A percentile compares a stretch with the other conserved stretches of the same genome.
Evolutionary conservation across 2,329 filamentous ascomycete genomes (phyloP).

Genomic region (Trichoderma sp.): DNA sequence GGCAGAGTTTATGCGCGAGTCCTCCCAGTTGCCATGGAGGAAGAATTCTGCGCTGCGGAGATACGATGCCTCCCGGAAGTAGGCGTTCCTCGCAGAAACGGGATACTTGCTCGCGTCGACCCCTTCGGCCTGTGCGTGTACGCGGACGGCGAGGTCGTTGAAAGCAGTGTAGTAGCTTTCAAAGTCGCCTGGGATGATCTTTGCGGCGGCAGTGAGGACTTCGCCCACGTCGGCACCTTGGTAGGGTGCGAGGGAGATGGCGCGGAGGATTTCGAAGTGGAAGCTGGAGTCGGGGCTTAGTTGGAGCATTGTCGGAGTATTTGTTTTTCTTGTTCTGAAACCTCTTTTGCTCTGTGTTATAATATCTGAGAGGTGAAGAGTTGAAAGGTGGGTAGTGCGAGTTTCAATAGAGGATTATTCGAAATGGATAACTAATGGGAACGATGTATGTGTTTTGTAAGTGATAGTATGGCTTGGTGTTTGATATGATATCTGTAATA

Average conservation of each 20-base stretch:
- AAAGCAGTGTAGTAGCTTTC: slow-evolving; percentile 33
- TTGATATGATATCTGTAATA: neutral
- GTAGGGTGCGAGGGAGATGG: slow-evolving; percentile 28
- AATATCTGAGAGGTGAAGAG: neutral
- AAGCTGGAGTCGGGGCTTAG: slow-evolving; percentile 31
- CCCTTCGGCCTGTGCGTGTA: slow-evolving; percentile 26
- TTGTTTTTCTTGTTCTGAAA: neutral
- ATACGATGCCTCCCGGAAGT: slow-evolving; percentile 46
- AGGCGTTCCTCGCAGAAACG: slow-evolving; percentile 32
- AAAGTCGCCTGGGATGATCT: slow-evolving; percentile 31
- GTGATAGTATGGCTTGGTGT: neutral
- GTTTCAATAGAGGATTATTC: neutral
- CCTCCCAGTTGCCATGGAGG: slow-evolving; percentile 42
- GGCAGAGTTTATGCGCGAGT: slow-evolving; percentile 42
- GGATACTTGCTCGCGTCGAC: slow-evolving; percentile 27
- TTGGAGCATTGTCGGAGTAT: slow-evolving; percentile 25
- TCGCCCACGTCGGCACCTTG: slow-evolving; percentile 37
- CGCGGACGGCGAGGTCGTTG: slow-evolving; percentile 28
- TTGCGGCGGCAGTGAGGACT: slow-evolving; percentile 34
- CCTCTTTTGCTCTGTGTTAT: neutral
- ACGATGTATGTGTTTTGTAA: neutral
- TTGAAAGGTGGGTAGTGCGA: neutral
- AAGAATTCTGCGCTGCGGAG: slow-evolving; percentile 47
- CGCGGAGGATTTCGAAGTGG: slow-evolving; percentile 34
- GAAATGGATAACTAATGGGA: neutral